Percentiles rank a stretch among this genome's conserved stretches.
These are phyloP conservation scores for Rubia peregrina DNA, from an alignment of 305 asterid species.

Conservation along the genomic window DNA sequence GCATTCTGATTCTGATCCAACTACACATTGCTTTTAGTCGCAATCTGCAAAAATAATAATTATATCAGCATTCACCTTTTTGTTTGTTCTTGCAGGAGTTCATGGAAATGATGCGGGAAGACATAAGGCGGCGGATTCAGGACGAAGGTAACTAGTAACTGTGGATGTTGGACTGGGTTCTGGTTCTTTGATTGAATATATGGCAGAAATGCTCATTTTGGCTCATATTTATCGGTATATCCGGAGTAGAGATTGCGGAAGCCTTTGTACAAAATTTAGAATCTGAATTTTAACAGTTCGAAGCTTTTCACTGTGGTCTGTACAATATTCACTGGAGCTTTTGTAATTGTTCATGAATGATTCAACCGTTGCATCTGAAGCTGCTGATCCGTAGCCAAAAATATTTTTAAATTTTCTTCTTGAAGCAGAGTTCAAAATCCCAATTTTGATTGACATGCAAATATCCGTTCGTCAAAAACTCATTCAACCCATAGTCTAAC, in stretches of 20 bases:
- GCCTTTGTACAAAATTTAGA: slow-evolving; percentile 2
- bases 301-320: not conserved
- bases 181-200: not conserved
- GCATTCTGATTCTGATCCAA: not conserved
- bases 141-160: slow-evolving; percentile 24
- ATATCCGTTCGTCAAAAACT: no score
- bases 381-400: not conserved
- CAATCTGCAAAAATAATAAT: not conserved
- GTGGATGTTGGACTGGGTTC: not conserved
- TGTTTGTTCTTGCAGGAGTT: slow-evolving; percentile 38
- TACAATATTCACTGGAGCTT: not conserved
- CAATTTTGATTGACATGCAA: not conserved
- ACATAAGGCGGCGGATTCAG: slow-evolving; percentile 35
- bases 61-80: not conserved
- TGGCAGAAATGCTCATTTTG: not conserved
- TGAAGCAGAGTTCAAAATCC: not conserved
- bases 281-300: not conserved
- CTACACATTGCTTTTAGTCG: no score
- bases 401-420: not conserved
- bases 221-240: not conserved
- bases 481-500: no score
- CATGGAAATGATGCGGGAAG: slow-evolving; percentile 45
- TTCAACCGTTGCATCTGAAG: not conserved
- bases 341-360: not conserved
- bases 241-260: not conserved